These are phyloP conservation scores for Hypericum perforatum DNA, from an alignment of 345 rosid genomes.

Conservation along the genomic window DNA sequence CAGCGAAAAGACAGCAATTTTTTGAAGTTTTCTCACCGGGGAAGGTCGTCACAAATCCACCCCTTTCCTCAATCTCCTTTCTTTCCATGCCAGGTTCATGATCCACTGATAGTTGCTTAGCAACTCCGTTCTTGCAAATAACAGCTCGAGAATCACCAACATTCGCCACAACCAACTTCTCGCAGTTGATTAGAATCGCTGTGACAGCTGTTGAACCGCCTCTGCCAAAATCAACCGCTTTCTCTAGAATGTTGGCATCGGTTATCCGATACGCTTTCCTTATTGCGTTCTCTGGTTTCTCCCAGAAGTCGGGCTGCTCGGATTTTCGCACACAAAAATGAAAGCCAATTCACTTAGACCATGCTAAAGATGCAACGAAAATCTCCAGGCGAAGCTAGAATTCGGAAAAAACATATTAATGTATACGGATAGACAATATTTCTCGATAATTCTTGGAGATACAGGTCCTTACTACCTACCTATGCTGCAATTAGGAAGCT, in stretches of 20 bases:
- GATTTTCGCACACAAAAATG: neutral
- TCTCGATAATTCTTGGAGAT: too few species aligned
- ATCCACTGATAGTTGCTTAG: constrained; percentile 74
- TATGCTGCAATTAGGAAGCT: too few species aligned
- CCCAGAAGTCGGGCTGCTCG: constrained; percentile 65
- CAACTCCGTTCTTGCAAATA: constrained; percentile 54
- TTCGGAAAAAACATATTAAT: too few species aligned
- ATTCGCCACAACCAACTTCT: constrained; percentile 74
- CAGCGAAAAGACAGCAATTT: neutral
- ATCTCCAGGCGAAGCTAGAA: too few species aligned
- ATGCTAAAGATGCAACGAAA: too few species aligned
- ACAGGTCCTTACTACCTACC: too few species aligned
- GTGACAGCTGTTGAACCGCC: constrained; percentile 98
- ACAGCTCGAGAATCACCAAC: constrained; percentile 94
- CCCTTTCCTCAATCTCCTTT: constrained; percentile 59
- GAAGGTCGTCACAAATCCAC: constrained; percentile 80
- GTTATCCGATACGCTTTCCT: constrained; percentile 62
- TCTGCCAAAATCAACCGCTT: constrained; percentile 58
- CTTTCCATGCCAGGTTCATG: constrained; percentile 75
- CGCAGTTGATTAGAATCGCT: constrained; percentile 63
- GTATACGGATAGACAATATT: too few species aligned
- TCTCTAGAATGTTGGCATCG: constrained; percentile 51
- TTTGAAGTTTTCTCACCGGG: constrained; percentile 42
- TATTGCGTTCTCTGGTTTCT: constrained; percentile 58
- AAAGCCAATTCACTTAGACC: too few species aligned